Evolutionary conservation across 2,329 filamentous ascomycete species (phyloP).

Genomic region (Cercospora sp.): DNA sequence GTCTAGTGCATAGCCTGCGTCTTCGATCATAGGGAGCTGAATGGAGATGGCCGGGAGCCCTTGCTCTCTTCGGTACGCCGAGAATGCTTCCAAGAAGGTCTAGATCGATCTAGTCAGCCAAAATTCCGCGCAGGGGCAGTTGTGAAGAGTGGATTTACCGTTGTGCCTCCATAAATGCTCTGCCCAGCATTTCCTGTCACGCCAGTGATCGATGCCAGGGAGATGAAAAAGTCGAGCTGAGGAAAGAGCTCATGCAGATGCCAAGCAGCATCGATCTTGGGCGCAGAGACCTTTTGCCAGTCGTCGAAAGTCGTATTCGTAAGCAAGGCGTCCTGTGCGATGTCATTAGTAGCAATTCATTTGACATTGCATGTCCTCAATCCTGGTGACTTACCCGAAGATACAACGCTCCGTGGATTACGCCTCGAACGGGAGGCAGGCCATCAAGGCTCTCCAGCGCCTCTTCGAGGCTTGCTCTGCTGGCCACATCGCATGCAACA

Average conservation of each 20-base stretch:
- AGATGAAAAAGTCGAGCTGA: constrained; percentile 37
- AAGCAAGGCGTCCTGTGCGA: constrained; percentile 12
- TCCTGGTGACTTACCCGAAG: not conserved
- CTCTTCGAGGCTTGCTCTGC: not conserved
- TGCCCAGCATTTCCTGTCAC: constrained; percentile 60
- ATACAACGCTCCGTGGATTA: constrained; percentile 4
- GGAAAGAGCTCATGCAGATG: constrained; percentile 30
- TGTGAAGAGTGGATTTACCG: not conserved
- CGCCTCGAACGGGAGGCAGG: constrained; percentile 7
- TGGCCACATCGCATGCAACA: not conserved
- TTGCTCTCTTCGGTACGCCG: constrained; percentile 42
- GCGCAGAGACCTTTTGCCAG: constrained; percentile 16
- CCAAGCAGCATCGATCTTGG: constrained; percentile 37
- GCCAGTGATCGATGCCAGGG: constrained; percentile 51
- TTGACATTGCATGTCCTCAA: not conserved
- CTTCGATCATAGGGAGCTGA: constrained; percentile 55
- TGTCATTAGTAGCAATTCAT: not conserved
- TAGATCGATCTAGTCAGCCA: not conserved
- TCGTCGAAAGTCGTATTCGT: constrained; percentile 10
- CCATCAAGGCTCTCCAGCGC: not conserved
- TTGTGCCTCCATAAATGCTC: constrained; percentile 55
- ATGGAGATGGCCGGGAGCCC: constrained; percentile 52
- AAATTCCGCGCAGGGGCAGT: not conserved
- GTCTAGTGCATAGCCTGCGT: constrained; percentile 42
- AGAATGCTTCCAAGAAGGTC: constrained; percentile 29